These are phyloP conservation scores for Ricinus communis DNA, from an alignment of 345 rosid species.

Conservation along the genomic window DNA sequence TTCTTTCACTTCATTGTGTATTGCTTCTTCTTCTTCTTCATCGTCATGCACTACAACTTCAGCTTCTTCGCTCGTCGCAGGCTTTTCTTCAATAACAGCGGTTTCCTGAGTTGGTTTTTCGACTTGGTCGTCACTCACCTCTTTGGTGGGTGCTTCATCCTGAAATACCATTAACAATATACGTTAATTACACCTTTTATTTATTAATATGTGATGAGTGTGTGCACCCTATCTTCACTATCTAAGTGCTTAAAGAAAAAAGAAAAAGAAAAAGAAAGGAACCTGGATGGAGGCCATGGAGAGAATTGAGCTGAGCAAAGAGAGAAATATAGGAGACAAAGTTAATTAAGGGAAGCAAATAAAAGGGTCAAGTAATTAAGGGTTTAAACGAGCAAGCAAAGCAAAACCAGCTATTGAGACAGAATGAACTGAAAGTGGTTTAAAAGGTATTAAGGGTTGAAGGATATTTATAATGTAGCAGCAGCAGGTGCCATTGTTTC, in stretches of 20 bases:
- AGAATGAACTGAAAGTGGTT: not conserved
- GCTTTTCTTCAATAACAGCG: conserved; percentile 15
- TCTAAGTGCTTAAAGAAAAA: too few relatives aligned
- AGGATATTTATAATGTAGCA: conserved; percentile 13
- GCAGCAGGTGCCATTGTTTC: not conserved
- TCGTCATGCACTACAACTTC: conserved; percentile 17
- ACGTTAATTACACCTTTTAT: too few relatives aligned
- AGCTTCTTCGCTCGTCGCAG: conserved; percentile 9
- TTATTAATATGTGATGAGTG: too few relatives aligned
- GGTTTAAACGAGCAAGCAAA: not conserved
- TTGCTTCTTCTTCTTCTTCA: conserved; percentile 14
- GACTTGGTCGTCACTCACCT: not conserved
- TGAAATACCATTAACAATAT: not conserved
- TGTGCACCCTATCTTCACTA: too few relatives aligned
- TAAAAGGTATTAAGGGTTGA: not conserved
- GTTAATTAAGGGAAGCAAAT: not conserved
- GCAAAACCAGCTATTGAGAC: not conserved
- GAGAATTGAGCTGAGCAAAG: not conserved
- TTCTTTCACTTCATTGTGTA: not conserved
- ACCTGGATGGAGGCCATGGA: conserved; percentile 17
- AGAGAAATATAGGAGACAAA: not conserved
- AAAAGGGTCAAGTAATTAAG: not conserved
- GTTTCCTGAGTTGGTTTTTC: not conserved
- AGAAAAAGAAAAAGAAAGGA: not conserved
- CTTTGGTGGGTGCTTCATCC: conserved; percentile 13